Percentiles rank a stretch among this genome's conserved stretches.
Conservation (phyloP, 306 rosid genomes). For the Amphicarpaea edgeworthii region DNA sequence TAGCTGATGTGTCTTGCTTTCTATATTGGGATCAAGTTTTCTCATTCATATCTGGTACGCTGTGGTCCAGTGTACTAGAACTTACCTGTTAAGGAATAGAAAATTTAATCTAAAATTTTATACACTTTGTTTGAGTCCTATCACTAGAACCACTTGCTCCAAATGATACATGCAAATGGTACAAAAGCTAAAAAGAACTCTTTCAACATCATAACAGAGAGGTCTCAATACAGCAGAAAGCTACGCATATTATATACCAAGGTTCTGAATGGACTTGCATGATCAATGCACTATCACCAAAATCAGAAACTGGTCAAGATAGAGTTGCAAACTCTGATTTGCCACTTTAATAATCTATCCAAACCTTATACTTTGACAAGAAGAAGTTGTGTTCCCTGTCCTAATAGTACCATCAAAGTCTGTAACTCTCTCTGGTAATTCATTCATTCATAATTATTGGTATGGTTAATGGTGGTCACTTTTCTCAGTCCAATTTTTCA, state of each 20-base stretch:
- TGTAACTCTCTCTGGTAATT: conserved; percentile 19
- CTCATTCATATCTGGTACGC: conserved; percentile 32
- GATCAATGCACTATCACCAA: conserved; percentile 45
- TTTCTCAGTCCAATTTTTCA: neutral
- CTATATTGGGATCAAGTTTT: conserved; percentile 44
- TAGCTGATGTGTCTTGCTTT: conserved; percentile 47
- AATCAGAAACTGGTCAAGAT: conserved; percentile 45
- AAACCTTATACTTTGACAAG: conserved; percentile 24
- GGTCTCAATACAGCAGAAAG: conserved; percentile 38
- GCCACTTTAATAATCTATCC: conserved; percentile 33
- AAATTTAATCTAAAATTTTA: conserved; percentile 54
- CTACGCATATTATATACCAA: conserved; percentile 4
- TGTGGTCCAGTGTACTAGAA: conserved; percentile 52
- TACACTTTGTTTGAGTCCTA: conserved; percentile 31
- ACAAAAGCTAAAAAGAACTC: conserved; percentile 43
- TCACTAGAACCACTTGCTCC: conserved; percentile 47
- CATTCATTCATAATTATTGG: conserved; percentile 7
- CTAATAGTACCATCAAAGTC: conserved; percentile 17
- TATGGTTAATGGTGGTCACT: conserved; percentile 21
- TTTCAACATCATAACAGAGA: conserved; percentile 21
- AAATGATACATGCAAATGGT: conserved; percentile 58
- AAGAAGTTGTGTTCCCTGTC: conserved; percentile 25
- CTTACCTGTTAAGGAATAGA: conserved; percentile 54
- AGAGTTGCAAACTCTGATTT: conserved; percentile 41
- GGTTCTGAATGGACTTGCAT: conserved; percentile 29